Evolutionary conservation across 352 stramenopile genomes (phyloP).

Genomic region (Phytophthora capsici): DNA sequence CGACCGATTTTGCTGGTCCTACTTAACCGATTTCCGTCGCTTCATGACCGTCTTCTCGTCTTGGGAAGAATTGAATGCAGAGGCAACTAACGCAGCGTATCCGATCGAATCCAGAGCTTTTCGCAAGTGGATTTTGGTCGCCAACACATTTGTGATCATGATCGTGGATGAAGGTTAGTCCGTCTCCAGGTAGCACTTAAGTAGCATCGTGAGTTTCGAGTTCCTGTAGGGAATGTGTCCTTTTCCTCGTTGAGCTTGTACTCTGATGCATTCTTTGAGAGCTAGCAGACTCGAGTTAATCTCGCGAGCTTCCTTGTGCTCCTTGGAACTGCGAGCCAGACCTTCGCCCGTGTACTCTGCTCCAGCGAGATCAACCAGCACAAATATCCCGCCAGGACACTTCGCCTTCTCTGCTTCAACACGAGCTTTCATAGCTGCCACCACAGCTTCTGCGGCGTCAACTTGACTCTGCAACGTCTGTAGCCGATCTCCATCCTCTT

Average conservation of each 20-base stretch:
- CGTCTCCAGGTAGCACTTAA: conserved; percentile 41
- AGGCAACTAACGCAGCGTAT: conserved; percentile 50
- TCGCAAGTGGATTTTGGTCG: conserved; percentile 17
- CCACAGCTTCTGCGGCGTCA: conserved; percentile 23
- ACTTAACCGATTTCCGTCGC: no score
- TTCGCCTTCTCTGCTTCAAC: conserved; percentile 24
- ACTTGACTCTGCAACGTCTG: conserved; percentile 30
- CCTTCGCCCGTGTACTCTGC: conserved; percentile 64
- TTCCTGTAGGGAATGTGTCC: conserved; percentile 45
- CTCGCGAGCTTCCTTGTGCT: conserved; percentile 21
- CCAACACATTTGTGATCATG: conserved; percentile 61
- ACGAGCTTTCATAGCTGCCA: conserved; percentile 19
- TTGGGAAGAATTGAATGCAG: conserved; percentile 37
- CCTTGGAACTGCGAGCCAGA: conserved; percentile 26
- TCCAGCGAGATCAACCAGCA: conserved; percentile 60
- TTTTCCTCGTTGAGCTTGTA: conserved; percentile 19
- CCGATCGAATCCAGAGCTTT: conserved; percentile 50
- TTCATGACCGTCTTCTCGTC: not conserved
- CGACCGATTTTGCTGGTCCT: no score
- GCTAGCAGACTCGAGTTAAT: conserved; percentile 57
- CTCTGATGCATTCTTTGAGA: conserved; percentile 60
- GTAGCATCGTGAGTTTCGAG: conserved; percentile 57
- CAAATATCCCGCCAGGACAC: conserved; percentile 40
- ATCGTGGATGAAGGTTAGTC: conserved; percentile 34
- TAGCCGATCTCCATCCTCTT: conserved; percentile 36